Base-by-base conservation (phyloP, 2,329 filamentous ascomycete genomes). In the Penicillium sp. region DNA sequence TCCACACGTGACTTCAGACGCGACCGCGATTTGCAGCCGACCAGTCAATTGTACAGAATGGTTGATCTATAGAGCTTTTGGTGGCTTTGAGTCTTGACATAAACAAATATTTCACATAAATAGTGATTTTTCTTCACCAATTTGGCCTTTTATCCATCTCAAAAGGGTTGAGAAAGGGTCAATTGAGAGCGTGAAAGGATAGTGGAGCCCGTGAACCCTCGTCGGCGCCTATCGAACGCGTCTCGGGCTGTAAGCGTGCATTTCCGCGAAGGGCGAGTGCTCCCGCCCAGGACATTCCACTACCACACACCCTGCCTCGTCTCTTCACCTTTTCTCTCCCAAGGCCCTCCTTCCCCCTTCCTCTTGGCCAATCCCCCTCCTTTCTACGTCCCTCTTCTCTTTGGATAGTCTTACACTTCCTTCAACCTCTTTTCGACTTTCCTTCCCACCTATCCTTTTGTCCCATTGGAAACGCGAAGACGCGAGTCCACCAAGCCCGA, bases 231-330 rank as follows among this genome's bases (percentile, higher is more conserved):
- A 75, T 74, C 68, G 73, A 76, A 76, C 74, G 74, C 74, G 74
- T 76, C 73, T 75, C 72, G 69, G 72, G 58, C 61, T 75, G 72
- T 71, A 75, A 75, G 73, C 74, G 73, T 76, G 74, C 73, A 74
- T 74, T 75, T 75, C 73, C 73, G 73, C 73, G 73, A 67, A 73
- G 71, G 71, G 68, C 61, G 64, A 67, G 72, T 72, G 64, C 69
- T 71, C 70, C 71, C 70, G 65, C 71, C 70, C 70, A 72, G 65
- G 65, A 63, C 71, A 75, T 75, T 75, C 72, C 71, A 74, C 66
- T 59, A 67, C 71, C 69, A 70, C 72, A 70, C 71, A 71, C 65
- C 58, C 53, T 52, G 37, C 60, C 57, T 35, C 35, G 4, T 14
- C 57, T 59, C 57, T 37, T 55, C 52, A 46, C 60, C 60, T 60